Percentiles rank a stretch among this genome's conserved stretches.
Evolutionary conservation across 2,329 filamentous ascomycete genomes (phyloP).

Genomic region (Cordyceps fumosorosea): DNA sequence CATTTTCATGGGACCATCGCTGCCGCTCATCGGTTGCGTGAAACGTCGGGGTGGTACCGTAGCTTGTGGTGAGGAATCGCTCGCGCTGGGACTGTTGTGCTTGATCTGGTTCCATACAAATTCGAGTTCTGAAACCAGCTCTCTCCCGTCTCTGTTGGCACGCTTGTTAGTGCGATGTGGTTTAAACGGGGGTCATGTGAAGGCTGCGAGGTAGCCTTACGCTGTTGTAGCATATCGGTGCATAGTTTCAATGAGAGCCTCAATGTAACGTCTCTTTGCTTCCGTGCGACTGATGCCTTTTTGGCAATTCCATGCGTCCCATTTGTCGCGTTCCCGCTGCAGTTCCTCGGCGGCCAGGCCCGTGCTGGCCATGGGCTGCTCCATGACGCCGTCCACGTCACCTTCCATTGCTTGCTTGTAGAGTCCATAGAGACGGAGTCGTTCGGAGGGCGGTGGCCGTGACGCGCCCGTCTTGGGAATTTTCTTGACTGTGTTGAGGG

Average conservation of each 20-base stretch:
- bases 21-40: slow-evolving; percentile 40
- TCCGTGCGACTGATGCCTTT: slow-evolving; percentile 78
- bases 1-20: slow-evolving; percentile 57
- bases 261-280: slow-evolving; percentile 89
- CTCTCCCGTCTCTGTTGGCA: slow-evolving; percentile 61
- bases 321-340: slow-evolving; percentile 59
- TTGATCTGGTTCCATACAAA: slow-evolving; percentile 99
- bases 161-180: not conserved
- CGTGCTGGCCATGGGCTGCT: slow-evolving; percentile 56
- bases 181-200: not conserved
- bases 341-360: slow-evolving; percentile 47
- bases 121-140: slow-evolving; percentile 89
- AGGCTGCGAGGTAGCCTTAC: slow-evolving; percentile 34
- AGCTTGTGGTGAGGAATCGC: slow-evolving; percentile 49
- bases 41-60: slow-evolving; percentile 28
- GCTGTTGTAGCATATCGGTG: slow-evolving; percentile 87
- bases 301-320: slow-evolving; percentile 94
- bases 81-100: slow-evolving; percentile 65
- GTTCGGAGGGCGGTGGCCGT: slow-evolving; percentile 76
- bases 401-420: slow-evolving; percentile 99
- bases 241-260: slow-evolving; percentile 93
- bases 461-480: slow-evolving; percentile 89
- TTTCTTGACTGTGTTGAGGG: slow-evolving; percentile 96
- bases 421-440: slow-evolving; percentile 89
- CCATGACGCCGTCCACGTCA: slow-evolving; percentile 90